A percentile compares a stretch with the other conserved stretches of the same genome.
phyloP scores from a whole-genome alignment of 108 stramenopile genomes.

The Nitzschia sp. region DNA sequence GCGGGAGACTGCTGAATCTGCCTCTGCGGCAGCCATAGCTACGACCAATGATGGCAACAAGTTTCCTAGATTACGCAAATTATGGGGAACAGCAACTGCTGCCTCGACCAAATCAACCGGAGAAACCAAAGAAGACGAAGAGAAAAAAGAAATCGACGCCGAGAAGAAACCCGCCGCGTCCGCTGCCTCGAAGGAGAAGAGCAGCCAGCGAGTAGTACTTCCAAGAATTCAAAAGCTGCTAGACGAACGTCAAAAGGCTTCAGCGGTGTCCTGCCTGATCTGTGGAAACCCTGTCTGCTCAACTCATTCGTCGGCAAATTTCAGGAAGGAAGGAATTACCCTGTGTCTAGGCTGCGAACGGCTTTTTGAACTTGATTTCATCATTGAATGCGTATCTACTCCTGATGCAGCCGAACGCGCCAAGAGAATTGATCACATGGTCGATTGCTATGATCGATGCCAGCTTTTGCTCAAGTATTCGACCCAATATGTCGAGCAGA shows the following conservation, averaged over 20 bases:
- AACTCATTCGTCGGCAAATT: conserved; percentile 26
- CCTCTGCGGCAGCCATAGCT: background rate
- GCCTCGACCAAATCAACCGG: background rate
- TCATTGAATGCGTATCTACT: conserved; percentile 51
- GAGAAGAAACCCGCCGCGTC: conserved; percentile 1
- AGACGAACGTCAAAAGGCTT: conserved; percentile 21
- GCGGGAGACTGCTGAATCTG: background rate
- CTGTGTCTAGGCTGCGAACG: conserved; percentile 56
- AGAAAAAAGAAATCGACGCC: background rate
- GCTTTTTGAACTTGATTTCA: conserved; percentile 67
- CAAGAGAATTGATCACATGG: conserved; percentile 54
- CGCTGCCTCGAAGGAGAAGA: background rate
- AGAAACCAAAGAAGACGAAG: background rate
- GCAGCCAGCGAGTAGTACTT: conserved; percentile 20
- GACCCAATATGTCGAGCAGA: conserved; percentile 54
- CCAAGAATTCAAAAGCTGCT: conserved; percentile 50
- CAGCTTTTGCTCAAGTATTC: conserved; percentile 56
- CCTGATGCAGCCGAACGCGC: conserved; percentile 23
- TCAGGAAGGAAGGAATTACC: conserved; percentile 37
- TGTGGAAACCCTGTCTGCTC: conserved; percentile 43
- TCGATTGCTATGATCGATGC: conserved; percentile 72
- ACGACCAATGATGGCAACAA: background rate
- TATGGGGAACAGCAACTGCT: conserved; percentile 1
- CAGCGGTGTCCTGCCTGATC: conserved; percentile 36
- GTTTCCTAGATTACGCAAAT: conserved; percentile 23